phyloP scores from a whole-genome alignment of 495 filamentous ascomycete genomes.

The Lasiosphaeria miniovina region DNA sequence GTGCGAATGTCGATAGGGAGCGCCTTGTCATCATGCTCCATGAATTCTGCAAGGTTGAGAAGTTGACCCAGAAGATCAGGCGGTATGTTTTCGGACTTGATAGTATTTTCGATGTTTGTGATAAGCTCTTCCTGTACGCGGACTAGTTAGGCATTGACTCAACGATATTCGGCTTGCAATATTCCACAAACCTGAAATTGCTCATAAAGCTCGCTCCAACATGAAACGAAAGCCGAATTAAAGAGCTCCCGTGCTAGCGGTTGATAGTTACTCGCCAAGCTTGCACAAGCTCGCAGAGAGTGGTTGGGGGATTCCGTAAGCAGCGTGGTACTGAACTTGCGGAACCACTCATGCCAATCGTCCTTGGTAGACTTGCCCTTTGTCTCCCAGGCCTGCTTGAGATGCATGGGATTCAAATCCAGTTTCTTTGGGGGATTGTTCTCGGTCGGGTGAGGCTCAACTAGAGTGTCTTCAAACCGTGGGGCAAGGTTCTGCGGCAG shows the following conservation, averaged over 20 bases:
- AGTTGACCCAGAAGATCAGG: slow-evolving; percentile 93
- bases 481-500: slow-evolving; percentile 92
- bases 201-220: slow-evolving; percentile 96
- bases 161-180: no score
- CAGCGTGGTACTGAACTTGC: slow-evolving; percentile 91
- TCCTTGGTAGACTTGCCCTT: slow-evolving; percentile 92
- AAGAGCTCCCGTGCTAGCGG: slow-evolving; percentile 91
- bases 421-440: slow-evolving; percentile 82
- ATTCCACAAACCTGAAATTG: slow-evolving; percentile 56
- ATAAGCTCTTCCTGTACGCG: slow-evolving; percentile 78
- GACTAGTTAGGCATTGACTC: background rate
- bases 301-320: slow-evolving; percentile 95
- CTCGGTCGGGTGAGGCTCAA: slow-evolving; percentile 77
- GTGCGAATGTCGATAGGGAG: slow-evolving; percentile 95
- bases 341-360: slow-evolving; percentile 99
- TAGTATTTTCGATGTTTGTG: slow-evolving; percentile 88
- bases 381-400: slow-evolving; percentile 97
- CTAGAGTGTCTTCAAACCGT: slow-evolving; percentile 69
- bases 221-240: slow-evolving; percentile 97
- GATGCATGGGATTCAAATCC: slow-evolving; percentile 92
- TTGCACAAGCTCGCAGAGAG: slow-evolving; percentile 87
- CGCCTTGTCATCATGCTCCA: slow-evolving; percentile 99
- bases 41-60: slow-evolving; percentile 96
- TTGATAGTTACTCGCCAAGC: slow-evolving; percentile 83
- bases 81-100: slow-evolving; percentile 88